Percentiles rank a stretch among this genome's conserved stretches.
These are phyloP conservation scores for Elsinoe perseae DNA, from an alignment of 2,329 filamentous ascomycete genomes.

Conservation along the genomic window DNA sequence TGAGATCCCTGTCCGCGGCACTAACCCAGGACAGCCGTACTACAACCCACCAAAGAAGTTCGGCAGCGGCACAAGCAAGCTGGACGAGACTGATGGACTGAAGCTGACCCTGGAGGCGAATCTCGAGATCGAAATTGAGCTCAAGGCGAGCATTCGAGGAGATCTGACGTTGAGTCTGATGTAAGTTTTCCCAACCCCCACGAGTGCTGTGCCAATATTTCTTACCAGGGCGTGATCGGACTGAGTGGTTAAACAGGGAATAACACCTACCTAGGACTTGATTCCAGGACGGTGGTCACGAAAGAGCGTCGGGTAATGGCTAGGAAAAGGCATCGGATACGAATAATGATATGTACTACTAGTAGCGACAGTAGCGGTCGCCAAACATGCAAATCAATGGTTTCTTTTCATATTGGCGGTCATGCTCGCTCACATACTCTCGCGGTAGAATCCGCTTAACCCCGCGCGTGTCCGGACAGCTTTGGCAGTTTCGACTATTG, in stretches of 20 bases:
- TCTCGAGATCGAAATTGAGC: constrained; percentile 73
- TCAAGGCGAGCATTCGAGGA: constrained; percentile 79
- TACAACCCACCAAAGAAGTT: constrained; percentile 26
- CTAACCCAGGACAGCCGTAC: constrained; percentile 45
- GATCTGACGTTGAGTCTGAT: constrained; percentile 72
- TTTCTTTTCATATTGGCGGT: not conserved
- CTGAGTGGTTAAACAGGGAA: constrained; percentile 2
- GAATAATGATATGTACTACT: constrained; percentile 13
- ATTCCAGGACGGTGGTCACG: not conserved
- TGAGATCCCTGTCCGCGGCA: constrained; percentile 48
- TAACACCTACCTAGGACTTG: not conserved
- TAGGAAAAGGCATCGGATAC: not conserved
- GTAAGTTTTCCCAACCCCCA: constrained; percentile 44
- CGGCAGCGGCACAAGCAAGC: constrained; percentile 22
- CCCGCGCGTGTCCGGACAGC: not conserved
- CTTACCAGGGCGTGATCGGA: constrained; percentile 12
- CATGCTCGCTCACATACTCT: not conserved
- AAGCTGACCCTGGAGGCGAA: constrained; percentile 68
- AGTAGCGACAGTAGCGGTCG: constrained; percentile 2
- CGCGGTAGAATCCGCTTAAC: not conserved
- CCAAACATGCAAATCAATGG: not conserved
- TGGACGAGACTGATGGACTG: constrained; percentile 56
- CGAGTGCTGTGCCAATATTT: constrained; percentile 17
- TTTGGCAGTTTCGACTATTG: not conserved
- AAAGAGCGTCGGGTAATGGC: not conserved